Percentiles rank a stretch among this genome's conserved stretches.
These are phyloP conservation scores for Rhododendron griersonianum DNA, from an alignment of 148 eudicot species.

Conservation along the genomic window DNA sequence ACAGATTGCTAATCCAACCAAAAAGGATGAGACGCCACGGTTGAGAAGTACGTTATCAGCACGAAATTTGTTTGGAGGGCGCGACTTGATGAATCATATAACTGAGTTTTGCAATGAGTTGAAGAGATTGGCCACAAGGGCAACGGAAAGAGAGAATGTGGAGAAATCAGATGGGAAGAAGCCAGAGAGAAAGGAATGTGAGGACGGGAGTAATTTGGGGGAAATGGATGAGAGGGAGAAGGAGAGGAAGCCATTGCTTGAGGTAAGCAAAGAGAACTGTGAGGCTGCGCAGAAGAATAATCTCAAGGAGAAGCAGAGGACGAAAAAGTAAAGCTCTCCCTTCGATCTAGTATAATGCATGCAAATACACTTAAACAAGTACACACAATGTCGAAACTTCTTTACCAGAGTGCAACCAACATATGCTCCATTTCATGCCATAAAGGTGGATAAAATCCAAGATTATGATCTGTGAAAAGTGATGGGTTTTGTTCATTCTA, in stretches of 20 bases:
- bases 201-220: slow-evolving; percentile 9
- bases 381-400: background rate
- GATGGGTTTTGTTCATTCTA: background rate
- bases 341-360: background rate
- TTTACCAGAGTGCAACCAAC: background rate
- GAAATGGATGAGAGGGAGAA: slow-evolving; percentile 22
- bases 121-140: slow-evolving; percentile 56
- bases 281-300: slow-evolving; percentile 25
- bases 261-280: slow-evolving; percentile 34
- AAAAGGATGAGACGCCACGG: slow-evolving; percentile 28
- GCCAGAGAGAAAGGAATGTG: background rate
- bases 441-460: background rate
- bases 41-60: slow-evolving; percentile 65
- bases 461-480: background rate
- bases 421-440: background rate
- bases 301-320: slow-evolving; percentile 33
- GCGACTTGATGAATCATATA: slow-evolving; percentile 58
- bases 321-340: slow-evolving; percentile 37
- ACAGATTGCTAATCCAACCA: slow-evolving; percentile 14
- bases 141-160: slow-evolving; percentile 34
- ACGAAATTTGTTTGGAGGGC: slow-evolving; percentile 67
- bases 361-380: background rate
- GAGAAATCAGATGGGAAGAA: slow-evolving; percentile 15
- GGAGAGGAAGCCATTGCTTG: slow-evolving; percentile 63
- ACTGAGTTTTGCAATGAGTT: slow-evolving; percentile 71